Percentiles rank a stretch among this genome's conserved stretches.
Evolutionary conservation across 1,284 basidiomycete genomes (phyloP).

Genomic region (Crucibulum parvulum): DNA sequence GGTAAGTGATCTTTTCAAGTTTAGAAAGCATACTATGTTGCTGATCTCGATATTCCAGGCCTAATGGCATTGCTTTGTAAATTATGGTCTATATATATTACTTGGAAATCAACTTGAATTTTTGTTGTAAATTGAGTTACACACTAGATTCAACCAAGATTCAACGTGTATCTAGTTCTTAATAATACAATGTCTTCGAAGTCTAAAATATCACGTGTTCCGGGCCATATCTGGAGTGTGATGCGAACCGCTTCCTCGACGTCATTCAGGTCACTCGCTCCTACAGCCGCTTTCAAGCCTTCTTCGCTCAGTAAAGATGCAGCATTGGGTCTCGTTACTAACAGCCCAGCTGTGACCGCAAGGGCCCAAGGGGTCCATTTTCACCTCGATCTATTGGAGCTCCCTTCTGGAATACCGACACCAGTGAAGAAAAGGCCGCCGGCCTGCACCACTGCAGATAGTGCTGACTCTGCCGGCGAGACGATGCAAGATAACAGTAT

Average conservation of each 20-base stretch:
- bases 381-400: slow-evolving; percentile 39
- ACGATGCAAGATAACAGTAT: background rate
- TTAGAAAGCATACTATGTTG: too few species aligned
- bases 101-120: too few species aligned
- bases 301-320: slow-evolving; percentile 10
- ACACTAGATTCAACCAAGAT: too few species aligned
- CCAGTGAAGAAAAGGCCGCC: slow-evolving; percentile 30
- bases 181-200: too few species aligned
- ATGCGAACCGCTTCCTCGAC: slow-evolving; percentile 37
- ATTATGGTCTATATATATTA: too few species aligned
- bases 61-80: too few species aligned
- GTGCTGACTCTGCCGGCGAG: background rate
- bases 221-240: too few species aligned
- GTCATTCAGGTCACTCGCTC: slow-evolving; percentile 68
- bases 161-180: too few species aligned
- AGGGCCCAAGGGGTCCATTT: slow-evolving; percentile 11
- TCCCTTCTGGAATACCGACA: slow-evolving; percentile 44
- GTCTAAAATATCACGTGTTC: too few species aligned
- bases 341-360: slow-evolving; percentile 34
- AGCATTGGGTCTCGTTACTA: slow-evolving; percentile 52
- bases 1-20: too few species aligned
- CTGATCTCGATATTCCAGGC: too few species aligned
- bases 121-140: too few species aligned
- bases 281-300: slow-evolving; percentile 54
- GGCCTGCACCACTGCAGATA: background rate